Conservation (phyloP, 768 basidiomycete species). For the Kwoniella dendrophila region DNA sequence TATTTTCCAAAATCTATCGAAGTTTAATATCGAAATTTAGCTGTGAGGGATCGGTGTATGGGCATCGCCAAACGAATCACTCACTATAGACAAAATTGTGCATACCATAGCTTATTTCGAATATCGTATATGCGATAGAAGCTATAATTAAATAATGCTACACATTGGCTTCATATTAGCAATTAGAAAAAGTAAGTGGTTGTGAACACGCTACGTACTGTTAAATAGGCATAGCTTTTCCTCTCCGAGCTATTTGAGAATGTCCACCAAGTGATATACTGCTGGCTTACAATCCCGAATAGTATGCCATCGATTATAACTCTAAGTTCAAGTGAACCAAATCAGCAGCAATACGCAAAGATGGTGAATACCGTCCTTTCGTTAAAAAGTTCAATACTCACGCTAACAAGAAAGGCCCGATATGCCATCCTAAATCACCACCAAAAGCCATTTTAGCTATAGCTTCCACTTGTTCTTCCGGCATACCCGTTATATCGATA, state of each 20-base stretch:
- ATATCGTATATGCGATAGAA: background rate
- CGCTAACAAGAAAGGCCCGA: constrained; percentile 8
- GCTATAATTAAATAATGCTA: constrained; percentile 7
- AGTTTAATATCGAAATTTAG: background rate
- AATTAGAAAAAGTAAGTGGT: background rate
- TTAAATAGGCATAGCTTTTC: background rate
- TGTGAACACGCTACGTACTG: background rate
- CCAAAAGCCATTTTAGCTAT: constrained; percentile 8
- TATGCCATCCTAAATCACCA: background rate
- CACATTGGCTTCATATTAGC: background rate
- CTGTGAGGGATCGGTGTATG: background rate
- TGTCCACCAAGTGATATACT: constrained; percentile 16
- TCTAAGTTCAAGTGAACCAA: too few species aligned
- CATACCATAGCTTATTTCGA: constrained; percentile 9
- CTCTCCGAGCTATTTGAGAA: background rate
- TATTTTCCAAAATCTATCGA: constrained; percentile 9
- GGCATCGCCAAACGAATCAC: background rate
- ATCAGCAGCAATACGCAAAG: background rate
- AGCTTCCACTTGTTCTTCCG: constrained; percentile 12
- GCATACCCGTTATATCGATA: constrained; percentile 9
- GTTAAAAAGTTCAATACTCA: background rate
- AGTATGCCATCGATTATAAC: background rate
- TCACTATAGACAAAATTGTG: constrained; percentile 10
- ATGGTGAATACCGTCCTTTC: background rate
- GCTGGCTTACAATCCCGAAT: constrained; percentile 7